phyloP scores from a whole-genome alignment of 2,329 filamentous ascomycete genomes.

The Chrysoporthe deuterocubensis region DNA sequence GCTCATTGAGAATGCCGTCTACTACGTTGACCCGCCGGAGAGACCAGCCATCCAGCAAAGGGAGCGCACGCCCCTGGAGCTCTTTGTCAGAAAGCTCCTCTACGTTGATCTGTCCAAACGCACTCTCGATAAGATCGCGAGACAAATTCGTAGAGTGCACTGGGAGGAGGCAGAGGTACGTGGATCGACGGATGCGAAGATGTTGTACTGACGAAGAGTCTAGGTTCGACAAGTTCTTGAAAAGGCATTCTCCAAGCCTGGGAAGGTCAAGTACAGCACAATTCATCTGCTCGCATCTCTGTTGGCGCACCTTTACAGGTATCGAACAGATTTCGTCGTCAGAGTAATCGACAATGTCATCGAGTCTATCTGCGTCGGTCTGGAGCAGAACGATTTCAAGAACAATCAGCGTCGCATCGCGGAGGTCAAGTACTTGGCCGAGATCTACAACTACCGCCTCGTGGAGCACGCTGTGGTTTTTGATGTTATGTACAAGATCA shows the following conservation, averaged over 20 bases:
- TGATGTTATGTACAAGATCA: conserved; percentile 90
- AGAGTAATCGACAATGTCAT: conserved; percentile 90
- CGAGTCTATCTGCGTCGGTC: conserved; percentile 82
- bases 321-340: conserved; percentile 89
- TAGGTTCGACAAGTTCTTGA: conserved; percentile 64
- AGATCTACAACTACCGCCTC: conserved; percentile 97
- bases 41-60: conserved; percentile 95
- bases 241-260: conserved; percentile 94
- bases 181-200: conserved; percentile 28
- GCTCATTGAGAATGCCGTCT: conserved; percentile 97
- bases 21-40: conserved; percentile 95
- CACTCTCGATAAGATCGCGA: conserved; percentile 90
- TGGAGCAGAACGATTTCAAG: conserved; percentile 97
- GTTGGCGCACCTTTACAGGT: conserved; percentile 84
- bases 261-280: conserved; percentile 97
- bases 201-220: background rate
- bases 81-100: conserved; percentile 90
- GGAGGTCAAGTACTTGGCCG: conserved; percentile 93
- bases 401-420: conserved; percentile 94
- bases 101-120: conserved; percentile 94
- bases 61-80: conserved; percentile 88
- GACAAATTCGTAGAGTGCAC: conserved; percentile 92
- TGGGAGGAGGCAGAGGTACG: conserved; percentile 89
- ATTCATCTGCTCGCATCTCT: conserved; percentile 92
- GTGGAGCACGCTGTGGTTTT: conserved; percentile 95